Evolutionary conservation across 129 eudicot species (phyloP).

Genomic region (Dittrichia graveolens): DNA sequence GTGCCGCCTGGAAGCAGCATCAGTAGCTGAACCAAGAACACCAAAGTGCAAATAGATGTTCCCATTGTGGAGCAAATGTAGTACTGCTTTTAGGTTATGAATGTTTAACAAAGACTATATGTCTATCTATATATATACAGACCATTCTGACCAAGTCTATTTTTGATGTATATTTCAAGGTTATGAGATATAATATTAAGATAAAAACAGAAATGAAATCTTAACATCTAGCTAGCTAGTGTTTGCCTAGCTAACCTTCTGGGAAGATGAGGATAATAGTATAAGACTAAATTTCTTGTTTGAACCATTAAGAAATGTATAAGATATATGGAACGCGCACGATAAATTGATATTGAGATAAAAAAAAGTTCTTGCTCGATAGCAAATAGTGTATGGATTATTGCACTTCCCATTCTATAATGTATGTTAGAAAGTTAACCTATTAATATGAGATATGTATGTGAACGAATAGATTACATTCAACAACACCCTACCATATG

Average conservation of each 20-base stretch:
- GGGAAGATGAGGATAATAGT: neutral
- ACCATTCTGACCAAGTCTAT: neutral
- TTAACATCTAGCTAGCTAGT: neutral
- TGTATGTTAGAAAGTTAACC: too few species aligned
- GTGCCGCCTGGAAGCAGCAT: conserved; percentile 16
- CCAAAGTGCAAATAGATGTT: neutral
- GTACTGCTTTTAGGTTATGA: neutral
- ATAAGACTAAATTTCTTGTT: conserved; percentile 6
- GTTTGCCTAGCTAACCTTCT: neutral
- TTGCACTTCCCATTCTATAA: too few species aligned
- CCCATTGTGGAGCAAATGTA: conserved; percentile 16
- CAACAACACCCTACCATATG: too few species aligned
- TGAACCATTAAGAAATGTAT: neutral
- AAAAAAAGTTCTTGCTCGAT: too few species aligned
- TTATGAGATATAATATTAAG: neutral
- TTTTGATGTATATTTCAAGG: conserved; percentile 21
- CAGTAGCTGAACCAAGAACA: conserved; percentile 12
- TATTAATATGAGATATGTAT: neutral
- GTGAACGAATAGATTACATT: too few species aligned
- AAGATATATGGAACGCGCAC: too few species aligned
- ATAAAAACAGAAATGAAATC: neutral
- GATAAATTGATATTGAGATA: neutral
- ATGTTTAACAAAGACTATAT: neutral
- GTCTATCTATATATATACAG: too few species aligned
- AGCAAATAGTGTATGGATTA: too few species aligned